These are phyloP conservation scores for Hysterium pulicare DNA, from an alignment of 2,329 filamentous ascomycete genomes.

Conservation along the genomic window DNA sequence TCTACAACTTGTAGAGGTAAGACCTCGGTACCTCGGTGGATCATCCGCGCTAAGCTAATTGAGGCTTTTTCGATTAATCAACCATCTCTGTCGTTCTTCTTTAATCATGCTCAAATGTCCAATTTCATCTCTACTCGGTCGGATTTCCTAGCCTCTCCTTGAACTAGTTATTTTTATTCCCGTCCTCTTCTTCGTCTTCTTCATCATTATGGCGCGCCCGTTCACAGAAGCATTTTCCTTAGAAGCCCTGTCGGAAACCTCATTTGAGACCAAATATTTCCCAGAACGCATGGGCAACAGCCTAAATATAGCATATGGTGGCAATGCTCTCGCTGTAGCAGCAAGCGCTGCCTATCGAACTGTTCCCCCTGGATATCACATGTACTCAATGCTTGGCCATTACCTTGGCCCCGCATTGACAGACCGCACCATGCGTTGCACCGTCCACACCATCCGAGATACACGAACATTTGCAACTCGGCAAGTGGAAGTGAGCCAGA, in stretches of 20 bases:
- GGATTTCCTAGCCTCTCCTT: no score
- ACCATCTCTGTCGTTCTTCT: no score
- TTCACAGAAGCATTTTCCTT: conserved; percentile 1
- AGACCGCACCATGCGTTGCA: conserved; percentile 37
- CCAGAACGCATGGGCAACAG: conserved; percentile 40
- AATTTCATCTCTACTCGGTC: no score
- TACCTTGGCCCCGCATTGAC: conserved; percentile 47
- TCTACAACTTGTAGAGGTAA: no score
- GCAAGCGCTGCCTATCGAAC: conserved; percentile 42
- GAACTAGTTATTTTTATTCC: no score
- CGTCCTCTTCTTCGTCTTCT: no score
- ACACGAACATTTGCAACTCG: conserved; percentile 50
- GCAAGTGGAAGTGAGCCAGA: conserved; percentile 45
- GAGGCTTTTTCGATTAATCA: no score
- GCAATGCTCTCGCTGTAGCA: conserved; percentile 43
- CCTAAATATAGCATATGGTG: conserved; percentile 44
- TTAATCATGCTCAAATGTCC: no score
- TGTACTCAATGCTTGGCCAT: conserved; percentile 48
- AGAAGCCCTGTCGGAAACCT: neutral
- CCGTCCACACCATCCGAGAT: conserved; percentile 38
- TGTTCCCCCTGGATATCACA: conserved; percentile 35
- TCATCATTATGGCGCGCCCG: neutral
- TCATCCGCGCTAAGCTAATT: no score
- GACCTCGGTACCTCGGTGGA: no score
- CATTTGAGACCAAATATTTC: conserved; percentile 14